Evolutionary conservation across 768 basidiomycete genomes (phyloP).

Genomic region (Tulasnella sp.): DNA sequence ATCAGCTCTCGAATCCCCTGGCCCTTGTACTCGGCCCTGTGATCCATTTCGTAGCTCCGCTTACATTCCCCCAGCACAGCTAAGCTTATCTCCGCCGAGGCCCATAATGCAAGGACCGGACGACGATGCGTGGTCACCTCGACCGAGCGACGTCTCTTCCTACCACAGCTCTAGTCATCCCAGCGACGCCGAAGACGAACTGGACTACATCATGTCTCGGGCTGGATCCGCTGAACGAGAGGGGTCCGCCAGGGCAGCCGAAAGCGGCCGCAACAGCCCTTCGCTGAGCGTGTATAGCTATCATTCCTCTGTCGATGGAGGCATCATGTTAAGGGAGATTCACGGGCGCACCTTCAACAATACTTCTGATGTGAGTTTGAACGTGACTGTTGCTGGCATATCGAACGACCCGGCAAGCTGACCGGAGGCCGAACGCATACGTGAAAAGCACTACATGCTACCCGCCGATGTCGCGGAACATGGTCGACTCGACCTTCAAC

Average conservation of each 20-base stretch:
- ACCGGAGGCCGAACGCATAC: too few species aligned
- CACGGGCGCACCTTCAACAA: background rate
- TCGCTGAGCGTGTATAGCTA: background rate
- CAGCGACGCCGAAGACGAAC: background rate
- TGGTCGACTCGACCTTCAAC: slow-evolving; percentile 38
- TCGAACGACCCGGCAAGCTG: too few species aligned
- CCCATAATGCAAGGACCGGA: background rate
- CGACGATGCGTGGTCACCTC: background rate
- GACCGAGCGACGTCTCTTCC: background rate
- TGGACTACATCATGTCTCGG: background rate
- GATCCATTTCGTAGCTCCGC: background rate
- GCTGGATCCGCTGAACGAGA: background rate
- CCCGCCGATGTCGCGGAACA: slow-evolving; percentile 35
- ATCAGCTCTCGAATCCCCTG: too few species aligned
- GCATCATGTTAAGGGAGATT: background rate
- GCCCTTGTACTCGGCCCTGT: background rate
- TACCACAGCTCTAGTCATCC: background rate
- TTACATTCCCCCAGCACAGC: background rate
- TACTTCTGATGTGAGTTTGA: background rate
- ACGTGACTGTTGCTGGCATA: background rate
- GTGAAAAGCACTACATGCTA: too few species aligned
- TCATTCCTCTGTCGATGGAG: background rate
- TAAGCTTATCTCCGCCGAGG: slow-evolving; percentile 1
- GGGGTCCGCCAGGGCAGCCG: background rate
- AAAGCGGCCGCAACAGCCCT: background rate